Evolutionary conservation across 129 eudicot genomes (phyloP), one percentile per base, ranked within the genome.

Genomic region (Artemisia argyi): DNA sequence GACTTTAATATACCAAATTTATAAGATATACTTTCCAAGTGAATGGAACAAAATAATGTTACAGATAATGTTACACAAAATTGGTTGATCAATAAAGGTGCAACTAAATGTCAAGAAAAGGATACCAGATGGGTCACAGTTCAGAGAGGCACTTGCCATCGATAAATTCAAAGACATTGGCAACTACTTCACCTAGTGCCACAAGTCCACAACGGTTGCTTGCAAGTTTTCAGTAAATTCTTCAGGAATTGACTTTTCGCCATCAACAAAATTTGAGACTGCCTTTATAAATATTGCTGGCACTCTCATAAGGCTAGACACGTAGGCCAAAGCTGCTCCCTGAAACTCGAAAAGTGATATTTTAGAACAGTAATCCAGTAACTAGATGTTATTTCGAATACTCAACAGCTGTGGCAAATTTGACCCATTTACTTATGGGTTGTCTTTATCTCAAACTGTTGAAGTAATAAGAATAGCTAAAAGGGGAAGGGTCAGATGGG

Each of bases 261-360:
- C 99, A 78, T 95, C 99, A 51, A 95, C 89, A 13, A 90, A 88
- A 75, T 95, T 96, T 3, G 97, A 90, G 49, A 95, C 96, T 3
- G 90, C 99, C 68, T 95, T 95, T 17, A 90, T 26, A 68, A 88
- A 90, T 73, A 95, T 84, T 16, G 79, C 88, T 0, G 96, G 97
- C 30, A 90, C 87, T 77, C 82, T 84, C 73, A 88, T 53, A 64
- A 94, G 90, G 78, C 84, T 85, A 5, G 94, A 96, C 63, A 90
- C 97, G 58, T 90, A 90, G 15, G 97, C 97, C 79, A 95, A 60
- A 12, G 97, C 97, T 61, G 97, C 97, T 79, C 97, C 97, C 95
- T 89, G 83, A 73, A 79, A 75, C 69, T 63, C 67, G 51, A 67
- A 68, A 61, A 8, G 4, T 14, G 20, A 3, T 28, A 46, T 44